Percentiles rank a stretch among this genome's conserved stretches.
These are phyloP conservation scores for Amanita fuliginea DNA, from an alignment of 768 basidiomycete species.

Conservation along the genomic window DNA sequence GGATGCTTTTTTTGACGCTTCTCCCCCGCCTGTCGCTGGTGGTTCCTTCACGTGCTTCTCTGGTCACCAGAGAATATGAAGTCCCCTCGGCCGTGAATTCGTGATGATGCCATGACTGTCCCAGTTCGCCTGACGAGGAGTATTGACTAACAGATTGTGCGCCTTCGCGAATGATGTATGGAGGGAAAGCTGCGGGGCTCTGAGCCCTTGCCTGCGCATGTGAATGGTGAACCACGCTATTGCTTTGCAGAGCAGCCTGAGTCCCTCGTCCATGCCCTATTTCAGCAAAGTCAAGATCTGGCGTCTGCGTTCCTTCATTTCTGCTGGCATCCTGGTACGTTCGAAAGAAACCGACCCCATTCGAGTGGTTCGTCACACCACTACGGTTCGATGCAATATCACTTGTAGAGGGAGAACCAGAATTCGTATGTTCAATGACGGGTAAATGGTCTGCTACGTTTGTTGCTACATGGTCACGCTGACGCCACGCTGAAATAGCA, in stretches of 20 bases:
- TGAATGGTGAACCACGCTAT: neutral
- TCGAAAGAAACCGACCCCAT: conserved; percentile 48
- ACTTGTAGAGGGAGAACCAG: conserved; percentile 39
- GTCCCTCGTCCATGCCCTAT: conserved; percentile 64
- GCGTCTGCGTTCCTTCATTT: conserved; percentile 50
- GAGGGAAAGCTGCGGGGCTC: neutral
- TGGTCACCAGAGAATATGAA: conserved; percentile 9
- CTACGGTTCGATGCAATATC: conserved; percentile 50
- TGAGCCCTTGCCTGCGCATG: neutral
- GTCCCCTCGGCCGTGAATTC: neutral
- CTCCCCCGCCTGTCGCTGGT: conserved; percentile 38
- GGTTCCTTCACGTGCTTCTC: conserved; percentile 8
- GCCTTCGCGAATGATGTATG: neutral
- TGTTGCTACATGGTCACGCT: conserved; percentile 13
- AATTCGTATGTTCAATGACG: conserved; percentile 48
- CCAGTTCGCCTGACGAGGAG: neutral
- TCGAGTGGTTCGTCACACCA: conserved; percentile 38
- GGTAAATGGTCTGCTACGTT: conserved; percentile 37
- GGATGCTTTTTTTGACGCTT: conserved; percentile 52
- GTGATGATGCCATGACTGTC: conserved; percentile 1
- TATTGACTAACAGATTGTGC: neutral
- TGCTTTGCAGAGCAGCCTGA: conserved; percentile 11
- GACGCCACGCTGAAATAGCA: conserved; percentile 30
- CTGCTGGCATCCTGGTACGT: conserved; percentile 36
- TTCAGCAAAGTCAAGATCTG: conserved; percentile 67